Conservation (phyloP, 192 early-diverging fungal species). For the Dispira parvispora region DNA sequence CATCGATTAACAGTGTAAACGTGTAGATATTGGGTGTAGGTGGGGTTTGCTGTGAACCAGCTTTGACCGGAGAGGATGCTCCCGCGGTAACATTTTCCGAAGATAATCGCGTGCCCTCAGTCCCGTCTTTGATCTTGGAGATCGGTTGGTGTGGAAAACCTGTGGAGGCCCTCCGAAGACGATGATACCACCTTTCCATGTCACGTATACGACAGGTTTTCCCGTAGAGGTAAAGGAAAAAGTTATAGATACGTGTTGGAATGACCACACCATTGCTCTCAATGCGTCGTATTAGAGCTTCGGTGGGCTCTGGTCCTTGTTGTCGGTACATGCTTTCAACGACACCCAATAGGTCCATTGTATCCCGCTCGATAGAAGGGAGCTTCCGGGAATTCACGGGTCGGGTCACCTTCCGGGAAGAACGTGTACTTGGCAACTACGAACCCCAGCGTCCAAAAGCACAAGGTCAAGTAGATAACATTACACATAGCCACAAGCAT, state of each 20-base stretch:
- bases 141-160: background rate
- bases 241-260: background rate
- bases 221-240: background rate
- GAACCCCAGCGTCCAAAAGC: too few species aligned
- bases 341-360: too few species aligned
- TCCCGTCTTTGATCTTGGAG: background rate
- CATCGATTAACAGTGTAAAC: background rate
- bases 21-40: background rate
- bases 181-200: background rate
- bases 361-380: too few species aligned
- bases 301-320: background rate
- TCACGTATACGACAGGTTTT: background rate
- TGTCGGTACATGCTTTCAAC: background rate
- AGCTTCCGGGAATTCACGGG: too few species aligned
- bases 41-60: background rate
- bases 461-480: too few species aligned
- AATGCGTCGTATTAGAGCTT: background rate
- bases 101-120: background rate
- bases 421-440: too few species aligned
- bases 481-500: too few species aligned
- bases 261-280: background rate
- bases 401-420: too few species aligned
- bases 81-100: too few species aligned
- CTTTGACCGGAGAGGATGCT: too few species aligned
- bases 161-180: background rate